These are phyloP conservation scores for Solanum peruvianum DNA, from an alignment of 257 asterid genomes.

Conservation along the genomic window DNA sequence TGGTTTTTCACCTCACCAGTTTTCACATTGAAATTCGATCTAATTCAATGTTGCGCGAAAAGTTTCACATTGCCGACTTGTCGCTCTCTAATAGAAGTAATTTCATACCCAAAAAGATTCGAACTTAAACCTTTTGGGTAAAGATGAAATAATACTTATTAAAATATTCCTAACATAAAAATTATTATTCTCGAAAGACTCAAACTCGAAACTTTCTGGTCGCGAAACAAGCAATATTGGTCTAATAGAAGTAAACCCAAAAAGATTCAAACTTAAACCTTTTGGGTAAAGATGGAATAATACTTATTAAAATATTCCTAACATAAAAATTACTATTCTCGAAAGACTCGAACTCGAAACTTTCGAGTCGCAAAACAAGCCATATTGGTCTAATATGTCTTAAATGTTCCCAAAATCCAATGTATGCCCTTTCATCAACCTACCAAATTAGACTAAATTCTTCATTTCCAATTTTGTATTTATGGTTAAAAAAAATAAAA, in stretches of 20 bases:
- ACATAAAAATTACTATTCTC: no score
- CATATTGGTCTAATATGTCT: neutral
- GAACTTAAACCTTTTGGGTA: neutral
- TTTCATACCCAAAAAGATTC: no score
- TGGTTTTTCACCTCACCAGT: neutral
- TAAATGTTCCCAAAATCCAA: neutral
- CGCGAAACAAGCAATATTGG: neutral
- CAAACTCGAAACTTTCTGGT: no score
- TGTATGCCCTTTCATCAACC: neutral
- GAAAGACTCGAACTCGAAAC: neutral
- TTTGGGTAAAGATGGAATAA: no score
- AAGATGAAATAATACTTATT: no score
- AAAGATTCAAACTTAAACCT: neutral
- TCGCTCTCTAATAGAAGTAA: neutral
- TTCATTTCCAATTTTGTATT: neutral
- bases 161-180: no score
- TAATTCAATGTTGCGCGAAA: fast-evolving
- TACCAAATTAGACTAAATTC: neutral
- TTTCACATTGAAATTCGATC: no score
- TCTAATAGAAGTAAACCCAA: neutral
- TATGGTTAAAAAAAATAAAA: neutral
- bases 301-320: no score
- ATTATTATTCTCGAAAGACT: neutral
- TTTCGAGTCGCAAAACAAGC: neutral
- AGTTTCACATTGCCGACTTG: no score